Conservation (phyloP, 2,329 filamentous ascomycete genomes). For the Triangularia verruculosa region DNA sequence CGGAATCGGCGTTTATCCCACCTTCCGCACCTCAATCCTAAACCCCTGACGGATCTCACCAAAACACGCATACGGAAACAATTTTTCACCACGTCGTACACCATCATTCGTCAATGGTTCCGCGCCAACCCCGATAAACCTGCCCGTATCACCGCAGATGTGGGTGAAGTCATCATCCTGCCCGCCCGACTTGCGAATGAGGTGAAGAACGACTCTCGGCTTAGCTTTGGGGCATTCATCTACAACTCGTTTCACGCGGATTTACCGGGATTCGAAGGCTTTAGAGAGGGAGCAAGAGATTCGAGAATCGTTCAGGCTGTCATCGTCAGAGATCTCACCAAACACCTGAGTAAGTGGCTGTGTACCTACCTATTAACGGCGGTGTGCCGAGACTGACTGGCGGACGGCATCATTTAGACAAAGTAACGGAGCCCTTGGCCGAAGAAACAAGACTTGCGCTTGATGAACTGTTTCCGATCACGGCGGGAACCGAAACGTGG, state of each 20-base stretch:
- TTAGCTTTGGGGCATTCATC: slow-evolving; percentile 32
- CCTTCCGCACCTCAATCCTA: slow-evolving; percentile 15
- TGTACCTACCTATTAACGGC: too few species aligned
- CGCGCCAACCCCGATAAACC: slow-evolving; percentile 13
- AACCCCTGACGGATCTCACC: slow-evolving; percentile 10
- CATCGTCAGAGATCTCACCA: slow-evolving; percentile 22
- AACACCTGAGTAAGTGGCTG: slow-evolving; percentile 16
- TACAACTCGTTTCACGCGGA: slow-evolving; percentile 21
- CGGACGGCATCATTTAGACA: slow-evolving; percentile 10
- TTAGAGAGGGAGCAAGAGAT: slow-evolving; percentile 23
- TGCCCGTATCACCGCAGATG: slow-evolving; percentile 12
- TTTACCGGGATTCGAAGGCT: slow-evolving; percentile 33
- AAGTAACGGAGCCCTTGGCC: slow-evolving; percentile 36
- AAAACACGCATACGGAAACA: slow-evolving; percentile 12
- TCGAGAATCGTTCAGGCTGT: slow-evolving; percentile 26
- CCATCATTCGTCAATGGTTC: slow-evolving; percentile 17
- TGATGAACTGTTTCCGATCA: slow-evolving; percentile 28
- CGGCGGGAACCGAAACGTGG: slow-evolving; percentile 36
- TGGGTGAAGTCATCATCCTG: slow-evolving; percentile 23
- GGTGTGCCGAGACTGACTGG: slow-evolving; percentile 28
- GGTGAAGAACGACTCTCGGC: slow-evolving; percentile 33
- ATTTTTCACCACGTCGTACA: slow-evolving; percentile 4
- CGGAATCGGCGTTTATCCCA: not conserved
- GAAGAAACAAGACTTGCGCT: slow-evolving; percentile 35
- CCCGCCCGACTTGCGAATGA: slow-evolving; percentile 36